Evolutionary conservation across 2,329 filamentous ascomycete genomes (phyloP).

Genomic region (Colletotrichum sp.): DNA sequence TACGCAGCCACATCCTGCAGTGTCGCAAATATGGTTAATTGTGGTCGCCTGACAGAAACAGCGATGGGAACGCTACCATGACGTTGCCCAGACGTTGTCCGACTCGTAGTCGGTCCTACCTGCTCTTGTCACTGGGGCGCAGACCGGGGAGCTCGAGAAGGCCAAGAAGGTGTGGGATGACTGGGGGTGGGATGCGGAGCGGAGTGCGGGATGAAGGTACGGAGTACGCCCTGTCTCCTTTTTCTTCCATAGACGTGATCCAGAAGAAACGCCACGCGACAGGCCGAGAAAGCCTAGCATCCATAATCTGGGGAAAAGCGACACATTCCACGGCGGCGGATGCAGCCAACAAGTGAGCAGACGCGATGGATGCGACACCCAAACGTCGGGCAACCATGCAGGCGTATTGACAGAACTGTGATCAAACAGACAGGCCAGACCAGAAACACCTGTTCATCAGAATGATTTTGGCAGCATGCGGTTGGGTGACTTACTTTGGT

Average conservation of each 20-base stretch:
- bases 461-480: background rate
- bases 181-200: background rate
- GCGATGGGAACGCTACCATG: slow-evolving; percentile 4
- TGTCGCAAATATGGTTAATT: background rate
- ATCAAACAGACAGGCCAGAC: background rate
- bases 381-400: background rate
- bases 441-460: background rate
- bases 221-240: background rate
- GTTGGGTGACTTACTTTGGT: background rate
- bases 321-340: background rate
- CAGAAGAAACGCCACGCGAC: slow-evolving; percentile 8
- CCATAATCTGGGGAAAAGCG: slow-evolving; percentile 8
- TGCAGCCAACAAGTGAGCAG: background rate
- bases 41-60: background rate
- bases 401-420: background rate
- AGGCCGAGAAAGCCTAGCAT: background rate
- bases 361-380: background rate
- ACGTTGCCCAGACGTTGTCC: slow-evolving; percentile 12
- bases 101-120: slow-evolving; percentile 12
- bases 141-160: background rate
- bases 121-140: slow-evolving; percentile 9
- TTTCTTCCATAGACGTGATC: background rate
- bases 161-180: background rate
- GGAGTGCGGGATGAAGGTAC: background rate
- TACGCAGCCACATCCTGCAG: slow-evolving; percentile 3